Conservation (phyloP, 2,329 filamentous ascomycete species). For the Calonectria fujianensis region DNA sequence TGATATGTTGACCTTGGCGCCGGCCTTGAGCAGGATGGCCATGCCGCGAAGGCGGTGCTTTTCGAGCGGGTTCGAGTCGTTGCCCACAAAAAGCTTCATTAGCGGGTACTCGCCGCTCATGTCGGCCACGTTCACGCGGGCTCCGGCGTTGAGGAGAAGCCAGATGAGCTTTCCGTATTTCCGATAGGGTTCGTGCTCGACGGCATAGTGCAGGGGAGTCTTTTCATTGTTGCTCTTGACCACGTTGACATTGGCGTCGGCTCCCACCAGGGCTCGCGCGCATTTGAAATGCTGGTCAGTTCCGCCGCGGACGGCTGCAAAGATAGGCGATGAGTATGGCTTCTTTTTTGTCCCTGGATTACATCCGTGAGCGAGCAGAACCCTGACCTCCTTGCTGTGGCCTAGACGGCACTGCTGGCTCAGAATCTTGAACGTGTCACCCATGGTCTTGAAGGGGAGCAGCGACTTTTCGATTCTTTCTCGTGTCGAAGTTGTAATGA, state of each 20-base stretch:
- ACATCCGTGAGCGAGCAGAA: neutral
- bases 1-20: neutral
- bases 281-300: conserved; percentile 2
- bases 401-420: neutral
- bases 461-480: neutral
- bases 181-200: neutral
- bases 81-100: neutral
- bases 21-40: neutral
- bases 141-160: neutral
- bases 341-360: neutral
- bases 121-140: neutral
- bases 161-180: conserved; percentile 1
- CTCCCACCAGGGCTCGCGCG: neutral
- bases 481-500: neutral
- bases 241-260: neutral
- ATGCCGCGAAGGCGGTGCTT: neutral
- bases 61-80: neutral
- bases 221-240: conserved; percentile 3
- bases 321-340: neutral
- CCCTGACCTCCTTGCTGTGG: neutral
- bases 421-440: neutral
- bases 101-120: neutral
- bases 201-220: neutral
- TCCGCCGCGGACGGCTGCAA: neutral
- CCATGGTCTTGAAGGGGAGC: neutral